Base-by-base conservation (phyloP, 1,284 basidiomycete species). In the Ustilago sp. region DNA sequence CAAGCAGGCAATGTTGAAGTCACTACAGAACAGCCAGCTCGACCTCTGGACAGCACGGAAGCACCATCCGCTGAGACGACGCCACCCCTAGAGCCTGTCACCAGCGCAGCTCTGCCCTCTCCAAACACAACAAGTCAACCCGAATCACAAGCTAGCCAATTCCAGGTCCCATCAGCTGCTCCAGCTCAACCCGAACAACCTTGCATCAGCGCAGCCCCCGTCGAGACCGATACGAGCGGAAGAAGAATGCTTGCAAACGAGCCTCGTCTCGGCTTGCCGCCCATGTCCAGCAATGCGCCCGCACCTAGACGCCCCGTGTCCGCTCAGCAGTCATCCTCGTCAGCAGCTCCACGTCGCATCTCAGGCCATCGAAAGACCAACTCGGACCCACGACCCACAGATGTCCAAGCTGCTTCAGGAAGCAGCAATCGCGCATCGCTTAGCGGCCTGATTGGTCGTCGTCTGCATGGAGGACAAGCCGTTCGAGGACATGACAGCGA, bases 231-330 rank as follows among this genome's bases (percentile, higher is more conserved):
- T 31, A 47, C 28, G 9, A 50, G 32, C 17, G 71, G 59, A 38
- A 63, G 67, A 31, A 65, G 60, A 17, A 39, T 41, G 61, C 62
- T 76, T 39, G 66, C 57, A 43, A 72, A 72, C 31, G 74, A 76
- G 62, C 51, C 74, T 8, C 56, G 68, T 32, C 74, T 76, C 11
- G 68, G 68, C 4, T 62, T 72, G 8, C 64, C 74, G 11, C 41
- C 50, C 1, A 53, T 68, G 62, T 11, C 61, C 17, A 39, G 11
- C 8, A 0, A 55, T 5, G 15, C 63, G 9, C 32, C 51, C 17
- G 19, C 54, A 2, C 15, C 47, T 0, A 50, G 65, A 17, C 23
- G 61, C 8, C 11, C 43, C 12, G 9, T n/a, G 0, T 38, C 55
- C 13, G 39, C 28, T 23, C 41, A 9, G 36, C 59, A 50, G 17